These are phyloP conservation scores for Besnoitia besnoiti DNA, from an alignment of 169 alveolate species.

Conservation along the genomic window DNA sequence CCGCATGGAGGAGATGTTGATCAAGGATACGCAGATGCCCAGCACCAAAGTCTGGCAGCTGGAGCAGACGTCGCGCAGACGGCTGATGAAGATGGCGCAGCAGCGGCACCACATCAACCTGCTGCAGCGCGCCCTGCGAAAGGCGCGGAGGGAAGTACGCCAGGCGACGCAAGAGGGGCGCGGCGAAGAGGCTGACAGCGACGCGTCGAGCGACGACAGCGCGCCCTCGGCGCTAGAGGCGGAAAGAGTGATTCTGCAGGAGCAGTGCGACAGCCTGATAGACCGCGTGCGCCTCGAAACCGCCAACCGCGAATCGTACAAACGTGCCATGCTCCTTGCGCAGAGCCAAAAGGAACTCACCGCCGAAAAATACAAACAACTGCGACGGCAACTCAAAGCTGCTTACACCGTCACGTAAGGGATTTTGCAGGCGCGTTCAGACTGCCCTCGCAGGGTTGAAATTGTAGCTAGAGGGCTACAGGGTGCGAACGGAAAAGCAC, in stretches of 20 bases:
- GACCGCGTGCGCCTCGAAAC: neutral
- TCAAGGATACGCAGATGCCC: constrained; percentile 42
- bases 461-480: too few relatives aligned
- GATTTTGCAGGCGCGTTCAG: too few relatives aligned
- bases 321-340: neutral
- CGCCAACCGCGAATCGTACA: neutral
- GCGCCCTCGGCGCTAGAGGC: neutral
- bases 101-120: constrained; percentile 49
- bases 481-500: too few relatives aligned
- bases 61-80: constrained; percentile 53
- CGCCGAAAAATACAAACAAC: neutral
- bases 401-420: neutral
- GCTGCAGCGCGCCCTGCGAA: constrained; percentile 49
- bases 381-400: neutral
- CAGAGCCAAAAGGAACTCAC: neutral
- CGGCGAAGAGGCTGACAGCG: neutral
- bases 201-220: neutral
- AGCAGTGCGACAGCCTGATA: neutral
- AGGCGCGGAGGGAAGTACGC: constrained; percentile 10
- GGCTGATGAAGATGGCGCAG: constrained; percentile 44
- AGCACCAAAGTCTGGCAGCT: constrained; percentile 60
- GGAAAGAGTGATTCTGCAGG: neutral
- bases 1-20: constrained; percentile 29
- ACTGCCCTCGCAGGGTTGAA: too few relatives aligned
- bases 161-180: neutral